phyloP scores from a whole-genome alignment of 1,284 basidiomycete species.

The Volvariella surrecta region DNA sequence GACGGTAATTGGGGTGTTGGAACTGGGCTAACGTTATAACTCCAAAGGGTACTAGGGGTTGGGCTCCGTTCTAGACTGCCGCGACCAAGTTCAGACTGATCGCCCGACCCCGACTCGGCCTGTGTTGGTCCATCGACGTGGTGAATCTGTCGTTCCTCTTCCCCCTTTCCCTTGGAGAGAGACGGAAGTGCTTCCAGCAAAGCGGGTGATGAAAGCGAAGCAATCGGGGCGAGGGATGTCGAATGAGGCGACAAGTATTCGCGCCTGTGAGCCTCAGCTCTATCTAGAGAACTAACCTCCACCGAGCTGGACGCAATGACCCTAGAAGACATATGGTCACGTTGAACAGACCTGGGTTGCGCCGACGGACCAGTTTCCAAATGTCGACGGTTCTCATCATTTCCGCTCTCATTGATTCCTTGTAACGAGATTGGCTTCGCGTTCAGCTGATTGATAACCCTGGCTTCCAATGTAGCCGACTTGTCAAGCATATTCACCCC shows the following conservation, averaged over 20 bases:
- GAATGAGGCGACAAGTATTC: no score
- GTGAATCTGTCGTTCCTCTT: conserved; percentile 25
- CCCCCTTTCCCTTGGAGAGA: conserved; percentile 20
- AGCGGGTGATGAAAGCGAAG: neutral
- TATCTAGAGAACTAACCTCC: conserved; percentile 4
- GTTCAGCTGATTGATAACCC: neutral
- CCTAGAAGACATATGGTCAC: no score
- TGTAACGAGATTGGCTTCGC: neutral
- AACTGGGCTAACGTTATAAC: no score
- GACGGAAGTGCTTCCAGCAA: conserved; percentile 13
- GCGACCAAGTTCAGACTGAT: no score
- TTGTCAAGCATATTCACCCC: conserved; percentile 45
- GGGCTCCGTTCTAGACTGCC: no score
- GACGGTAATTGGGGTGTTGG: conserved; percentile 7
- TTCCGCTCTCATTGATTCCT: neutral
- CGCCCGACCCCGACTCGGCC: no score
- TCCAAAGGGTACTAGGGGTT: no score
- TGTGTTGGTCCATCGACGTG: conserved; percentile 22
- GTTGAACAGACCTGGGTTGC: no score
- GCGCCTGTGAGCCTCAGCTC: no score
- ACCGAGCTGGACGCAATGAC: conserved; percentile 3
- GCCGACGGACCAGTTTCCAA: no score
- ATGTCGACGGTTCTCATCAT: no score
- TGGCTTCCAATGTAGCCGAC: conserved; percentile 6
- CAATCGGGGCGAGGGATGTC: neutral